Conservation (phyloP, 805 yeast species). For the Starmerella stellata region DNA sequence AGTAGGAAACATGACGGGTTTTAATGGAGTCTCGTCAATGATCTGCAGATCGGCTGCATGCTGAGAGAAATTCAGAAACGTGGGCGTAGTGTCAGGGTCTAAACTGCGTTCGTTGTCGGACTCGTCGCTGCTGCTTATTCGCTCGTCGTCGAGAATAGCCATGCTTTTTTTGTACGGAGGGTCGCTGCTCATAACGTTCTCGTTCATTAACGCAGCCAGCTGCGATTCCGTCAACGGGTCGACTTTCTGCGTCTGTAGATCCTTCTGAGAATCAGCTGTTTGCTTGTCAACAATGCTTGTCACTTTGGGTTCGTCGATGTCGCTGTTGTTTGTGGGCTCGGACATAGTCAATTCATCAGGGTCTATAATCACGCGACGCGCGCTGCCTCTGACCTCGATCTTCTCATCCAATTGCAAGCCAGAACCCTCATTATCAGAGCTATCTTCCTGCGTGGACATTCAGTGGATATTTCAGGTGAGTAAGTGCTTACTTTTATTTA, state of each 20-base stretch:
- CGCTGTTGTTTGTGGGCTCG: no score
- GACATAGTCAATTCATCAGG: no score
- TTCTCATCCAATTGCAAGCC: no score
- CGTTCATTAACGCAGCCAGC: slow-evolving; percentile 4
- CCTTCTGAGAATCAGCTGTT: no score
- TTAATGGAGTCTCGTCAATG: slow-evolving; percentile 13
- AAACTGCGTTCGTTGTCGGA: neutral
- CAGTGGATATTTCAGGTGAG: no score
- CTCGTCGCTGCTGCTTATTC: slow-evolving; percentile 5
- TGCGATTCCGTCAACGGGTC: slow-evolving; percentile 6
- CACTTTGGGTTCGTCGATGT: no score
- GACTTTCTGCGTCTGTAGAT: slow-evolving; percentile 6
- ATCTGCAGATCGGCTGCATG: slow-evolving; percentile 1
- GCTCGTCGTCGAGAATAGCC: slow-evolving; percentile 3
- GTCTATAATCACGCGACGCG: no score
- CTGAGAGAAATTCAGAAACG: neutral
- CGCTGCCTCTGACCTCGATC: no score
- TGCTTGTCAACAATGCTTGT: no score
- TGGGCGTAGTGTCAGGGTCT: slow-evolving; percentile 1
- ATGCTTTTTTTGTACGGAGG: neutral
- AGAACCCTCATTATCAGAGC: no score
- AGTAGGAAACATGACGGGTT: neutral
- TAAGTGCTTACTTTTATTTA: no score
- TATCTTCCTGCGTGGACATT: neutral
- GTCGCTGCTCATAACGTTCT: neutral